A percentile compares a stretch with the other conserved stretches of the same genome.
Conservation (phyloP, 2,329 filamentous ascomycete genomes). For the Coniochaeta sp. region DNA sequence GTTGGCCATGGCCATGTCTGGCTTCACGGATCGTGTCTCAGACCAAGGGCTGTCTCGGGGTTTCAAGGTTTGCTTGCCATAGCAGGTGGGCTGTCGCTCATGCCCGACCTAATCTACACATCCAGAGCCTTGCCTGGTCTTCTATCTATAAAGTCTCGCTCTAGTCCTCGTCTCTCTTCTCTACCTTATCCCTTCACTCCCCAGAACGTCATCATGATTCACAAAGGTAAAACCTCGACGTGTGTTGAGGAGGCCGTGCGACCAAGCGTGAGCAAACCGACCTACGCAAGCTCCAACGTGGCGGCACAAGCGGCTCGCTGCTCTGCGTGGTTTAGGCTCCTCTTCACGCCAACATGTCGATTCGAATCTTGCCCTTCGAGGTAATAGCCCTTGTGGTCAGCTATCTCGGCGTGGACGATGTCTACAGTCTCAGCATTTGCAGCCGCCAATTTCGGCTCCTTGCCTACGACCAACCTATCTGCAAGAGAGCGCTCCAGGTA, state of each 20-base stretch:
- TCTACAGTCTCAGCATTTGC: conserved; percentile 46
- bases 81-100: neutral
- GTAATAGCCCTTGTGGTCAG: conserved; percentile 51
- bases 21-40: neutral
- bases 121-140: neutral
- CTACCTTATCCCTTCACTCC: neutral
- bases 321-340: neutral
- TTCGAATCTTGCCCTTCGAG: conserved; percentile 49
- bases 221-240: neutral
- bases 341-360: conserved; percentile 14
- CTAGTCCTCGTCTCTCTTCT: neutral
- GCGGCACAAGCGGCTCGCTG: neutral
- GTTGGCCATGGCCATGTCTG: neutral
- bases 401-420: conserved; percentile 48
- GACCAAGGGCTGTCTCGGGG: neutral
- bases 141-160: neutral
- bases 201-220: neutral
- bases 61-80: neutral
- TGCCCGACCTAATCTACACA: neutral
- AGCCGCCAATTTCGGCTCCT: conserved; percentile 43
- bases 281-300: neutral
- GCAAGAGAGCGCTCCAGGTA: conserved; percentile 52
- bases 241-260: neutral
- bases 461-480: conserved; percentile 46
- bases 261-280: neutral